Evolutionary conservation across 2,329 filamentous ascomycete genomes (phyloP), one percentile per base, ranked within the genome.

Genomic region (Microsporum audouinii): DNA sequence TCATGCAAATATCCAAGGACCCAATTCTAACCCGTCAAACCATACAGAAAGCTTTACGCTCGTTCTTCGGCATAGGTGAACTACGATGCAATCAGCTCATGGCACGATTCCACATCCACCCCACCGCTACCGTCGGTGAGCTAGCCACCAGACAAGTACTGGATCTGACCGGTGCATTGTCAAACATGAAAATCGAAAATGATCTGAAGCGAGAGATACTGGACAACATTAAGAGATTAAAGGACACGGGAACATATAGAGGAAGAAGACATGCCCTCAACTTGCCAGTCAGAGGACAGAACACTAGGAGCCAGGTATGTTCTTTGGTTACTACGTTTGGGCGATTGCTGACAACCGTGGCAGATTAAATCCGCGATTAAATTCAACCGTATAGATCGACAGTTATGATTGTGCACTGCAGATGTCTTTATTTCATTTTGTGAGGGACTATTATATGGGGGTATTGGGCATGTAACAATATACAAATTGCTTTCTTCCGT

Each of bases 181-280:
- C 90, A 14, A 86, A 85, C 60, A 91, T 99, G 89, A 95, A 88
- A 63, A 89, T 97, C 69, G 94, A 96, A 75, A 95, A 88, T 73
- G 91, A 97, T 69, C 80, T 95, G 65, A 80, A 85, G 69, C 83
- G 88, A 71, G 78, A 89, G 62, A 77, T 96, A 41, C 82, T 87
- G 69, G 89, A 96, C 57, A 94, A 97, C 70, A 95, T 99, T 67
- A 81, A 81, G 71, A 80, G 92, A 63, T 70, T 99, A 73, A 89
- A 88, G 72, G 91, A 96, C 69, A 96, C 96, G 79, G 91, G 91
- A 57, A 86, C 87, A 2, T 95, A 95, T 72, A 81, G 94, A 59
- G 94, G 94, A 66, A 86, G 88, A 73, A 80, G 94, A 66, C 94
- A 99, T 79, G 92, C 92, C 61, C 91, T 97, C 87, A 84, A 87